phyloP scores from a whole-genome alignment of 78 protist species.

The Dictyostelium purpureum region DNA sequence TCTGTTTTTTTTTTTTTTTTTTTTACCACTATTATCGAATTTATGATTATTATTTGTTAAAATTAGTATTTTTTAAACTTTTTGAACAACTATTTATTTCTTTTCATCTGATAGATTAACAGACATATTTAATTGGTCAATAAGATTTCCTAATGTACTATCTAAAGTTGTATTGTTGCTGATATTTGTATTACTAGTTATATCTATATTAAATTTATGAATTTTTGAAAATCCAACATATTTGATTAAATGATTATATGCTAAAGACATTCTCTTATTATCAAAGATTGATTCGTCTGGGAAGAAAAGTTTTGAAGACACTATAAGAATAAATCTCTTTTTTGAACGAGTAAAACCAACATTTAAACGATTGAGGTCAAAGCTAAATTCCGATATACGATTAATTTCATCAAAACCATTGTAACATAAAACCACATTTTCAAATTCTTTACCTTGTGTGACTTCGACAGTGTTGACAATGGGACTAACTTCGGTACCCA shows the following conservation, averaged over 20 bases:
- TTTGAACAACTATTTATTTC: background rate
- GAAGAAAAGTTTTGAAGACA: constrained; percentile 1
- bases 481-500: background rate
- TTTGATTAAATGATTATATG: constrained; percentile 4
- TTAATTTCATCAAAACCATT: constrained; percentile 47
- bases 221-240: constrained; percentile 24
- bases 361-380: constrained; percentile 45
- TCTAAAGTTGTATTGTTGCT: background rate
- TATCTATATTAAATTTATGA: constrained; percentile 37
- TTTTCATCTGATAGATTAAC: background rate
- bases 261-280: constrained; percentile 3
- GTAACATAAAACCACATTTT: constrained; percentile 50
- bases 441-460: constrained; percentile 66
- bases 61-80: background rate
- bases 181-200: too few relatives aligned
- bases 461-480: constrained; percentile 37
- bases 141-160: background rate
- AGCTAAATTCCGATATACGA: constrained; percentile 41
- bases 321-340: constrained; percentile 35
- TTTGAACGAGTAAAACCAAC: constrained; percentile 58
- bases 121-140: background rate
- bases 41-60: background rate
- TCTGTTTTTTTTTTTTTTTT: too few relatives aligned
- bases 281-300: constrained; percentile 48
- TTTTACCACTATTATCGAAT: background rate